Conservation (phyloP, 345 rosid species). For the Erodium maritimum region DNA sequence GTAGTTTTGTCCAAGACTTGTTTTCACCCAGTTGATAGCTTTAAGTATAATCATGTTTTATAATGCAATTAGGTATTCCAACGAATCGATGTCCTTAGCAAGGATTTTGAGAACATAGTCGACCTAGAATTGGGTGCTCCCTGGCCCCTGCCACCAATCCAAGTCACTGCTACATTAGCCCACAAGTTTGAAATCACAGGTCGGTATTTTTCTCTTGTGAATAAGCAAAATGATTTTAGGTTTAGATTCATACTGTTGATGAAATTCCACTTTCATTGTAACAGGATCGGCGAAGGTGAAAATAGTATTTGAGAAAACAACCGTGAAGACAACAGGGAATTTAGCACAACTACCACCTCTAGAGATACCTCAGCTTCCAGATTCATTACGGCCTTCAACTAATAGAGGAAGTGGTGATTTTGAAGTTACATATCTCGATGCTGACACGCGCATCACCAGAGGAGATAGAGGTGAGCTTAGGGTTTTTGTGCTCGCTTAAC, state of each 20-base stretch:
- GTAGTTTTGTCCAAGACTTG: too few relatives aligned
- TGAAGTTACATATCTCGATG: slow-evolving; percentile 68
- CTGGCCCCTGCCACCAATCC: slow-evolving; percentile 72
- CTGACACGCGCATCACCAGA: slow-evolving; percentile 62
- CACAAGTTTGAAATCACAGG: slow-evolving; percentile 87
- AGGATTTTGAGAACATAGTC: slow-evolving; percentile 81
- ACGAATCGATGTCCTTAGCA: slow-evolving; percentile 71
- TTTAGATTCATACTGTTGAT: neutral
- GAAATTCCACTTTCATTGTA: slow-evolving; percentile 1
- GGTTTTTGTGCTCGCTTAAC: slow-evolving; percentile 52
- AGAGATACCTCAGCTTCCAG: slow-evolving; percentile 69
- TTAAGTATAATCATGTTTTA: neutral
- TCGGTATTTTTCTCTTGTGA: slow-evolving; percentile 9
- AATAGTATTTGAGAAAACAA: slow-evolving; percentile 69
- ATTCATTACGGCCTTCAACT: slow-evolving; percentile 48
- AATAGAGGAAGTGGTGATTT: slow-evolving; percentile 62
- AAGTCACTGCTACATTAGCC: slow-evolving; percentile 71
- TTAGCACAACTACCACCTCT: slow-evolving; percentile 67
- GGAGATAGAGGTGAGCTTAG: slow-evolving; percentile 85
- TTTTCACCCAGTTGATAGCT: too few relatives aligned
- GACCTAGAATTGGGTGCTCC: slow-evolving; percentile 83
- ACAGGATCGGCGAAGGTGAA: slow-evolving; percentile 67
- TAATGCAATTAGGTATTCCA: slow-evolving; percentile 57
- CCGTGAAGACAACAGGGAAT: slow-evolving; percentile 57
- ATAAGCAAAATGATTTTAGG: neutral